Conservation (phyloP, 1,284 basidiomycete species). For the Volvariella surrecta region DNA sequence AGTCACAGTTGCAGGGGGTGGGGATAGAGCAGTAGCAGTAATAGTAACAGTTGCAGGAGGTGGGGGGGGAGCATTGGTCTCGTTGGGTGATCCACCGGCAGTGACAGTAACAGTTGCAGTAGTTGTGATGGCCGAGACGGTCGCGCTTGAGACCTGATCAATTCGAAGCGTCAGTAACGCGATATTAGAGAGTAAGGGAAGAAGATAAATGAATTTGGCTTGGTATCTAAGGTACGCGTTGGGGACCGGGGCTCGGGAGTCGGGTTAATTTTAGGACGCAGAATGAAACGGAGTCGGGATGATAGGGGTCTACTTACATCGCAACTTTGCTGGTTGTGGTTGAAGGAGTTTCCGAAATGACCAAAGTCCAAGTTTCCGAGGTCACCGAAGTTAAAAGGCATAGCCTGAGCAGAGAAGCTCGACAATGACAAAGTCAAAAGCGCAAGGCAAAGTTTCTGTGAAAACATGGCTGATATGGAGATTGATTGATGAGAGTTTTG, state of each 20-base stretch:
- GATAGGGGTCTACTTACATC: slow-evolving; percentile 9
- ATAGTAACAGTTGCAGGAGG: no score
- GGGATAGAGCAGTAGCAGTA: slow-evolving; percentile 3
- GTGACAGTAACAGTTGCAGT: no score
- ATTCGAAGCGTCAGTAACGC: no score
- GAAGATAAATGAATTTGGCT: neutral
- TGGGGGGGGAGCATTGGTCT: neutral
- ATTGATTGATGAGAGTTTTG: slow-evolving; percentile 9
- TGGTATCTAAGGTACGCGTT: no score
- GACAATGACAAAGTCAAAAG: slow-evolving; percentile 21
- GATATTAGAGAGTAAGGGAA: neutral
- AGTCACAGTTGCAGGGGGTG: neutral
- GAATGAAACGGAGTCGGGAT: no score
- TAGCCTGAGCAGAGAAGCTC: slow-evolving; percentile 20
- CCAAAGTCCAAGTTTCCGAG: no score
- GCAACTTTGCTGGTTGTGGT: slow-evolving; percentile 7
- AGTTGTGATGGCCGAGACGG: slow-evolving; percentile 9
- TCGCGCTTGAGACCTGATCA: slow-evolving; percentile 1
- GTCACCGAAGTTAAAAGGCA: no score
- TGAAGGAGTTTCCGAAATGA: slow-evolving; percentile 6
- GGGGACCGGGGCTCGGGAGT: no score
- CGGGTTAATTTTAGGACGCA: no score
- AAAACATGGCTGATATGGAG: slow-evolving; percentile 18
- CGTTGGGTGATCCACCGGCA: slow-evolving; percentile 9
- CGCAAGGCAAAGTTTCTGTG: slow-evolving; percentile 20